Base-by-base conservation (phyloP, 2,329 filamentous ascomycete genomes). In the Ophiostoma tasmaniense region DNA sequence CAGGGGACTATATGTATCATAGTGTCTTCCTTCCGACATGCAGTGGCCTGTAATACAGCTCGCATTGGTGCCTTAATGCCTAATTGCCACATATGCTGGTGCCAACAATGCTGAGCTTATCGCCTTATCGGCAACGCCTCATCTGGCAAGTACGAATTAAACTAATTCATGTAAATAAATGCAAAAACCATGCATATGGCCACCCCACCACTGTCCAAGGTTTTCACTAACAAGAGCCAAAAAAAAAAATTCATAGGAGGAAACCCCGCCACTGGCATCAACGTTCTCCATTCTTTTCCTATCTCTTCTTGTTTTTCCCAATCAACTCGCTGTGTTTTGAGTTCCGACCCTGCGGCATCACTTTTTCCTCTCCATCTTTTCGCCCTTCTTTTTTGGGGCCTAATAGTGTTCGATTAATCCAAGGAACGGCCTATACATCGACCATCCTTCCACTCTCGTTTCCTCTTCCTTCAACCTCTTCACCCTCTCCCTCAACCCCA, bases 221-320 rank as follows among this genome's bases (percentile, higher is more conserved):
- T 66, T 66, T 64, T 28, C 64, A 67, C 64, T 67, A 70, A 68
- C 64, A 70, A 70, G 28, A 70, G 37, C 33, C 39, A 59, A 55
- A 28, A 33, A 66, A 69, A 70, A 66, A 68, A 59, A 64, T 71
- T 61, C 30, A 61, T 64, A 66, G 64, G 39, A 28, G 64, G n/a
- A 68, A 68, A 69, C 69, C 66, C 68, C 68, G 68, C 68, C 68
- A 67, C 65, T 52, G 59, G 59, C 66, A 69, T 61, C 66, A 55
- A 67, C 64, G 22, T n/a, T 67, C 59, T 55, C 52, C 66, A 59
- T 50, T 61, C 28, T 64, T 35, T 35, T 66, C 35, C 66, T 68
- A 42, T 68, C 37, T 67, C 37, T 67, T 69, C 66, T 67, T 65
- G 28, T 67, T 61, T 70, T 59, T 66, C 59, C 50, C 61, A 25